Evolutionary conservation across 2,329 filamentous ascomycete species (phyloP), one percentile per base, ranked within the genome.

Genomic region (Cytospora leucostoma): DNA sequence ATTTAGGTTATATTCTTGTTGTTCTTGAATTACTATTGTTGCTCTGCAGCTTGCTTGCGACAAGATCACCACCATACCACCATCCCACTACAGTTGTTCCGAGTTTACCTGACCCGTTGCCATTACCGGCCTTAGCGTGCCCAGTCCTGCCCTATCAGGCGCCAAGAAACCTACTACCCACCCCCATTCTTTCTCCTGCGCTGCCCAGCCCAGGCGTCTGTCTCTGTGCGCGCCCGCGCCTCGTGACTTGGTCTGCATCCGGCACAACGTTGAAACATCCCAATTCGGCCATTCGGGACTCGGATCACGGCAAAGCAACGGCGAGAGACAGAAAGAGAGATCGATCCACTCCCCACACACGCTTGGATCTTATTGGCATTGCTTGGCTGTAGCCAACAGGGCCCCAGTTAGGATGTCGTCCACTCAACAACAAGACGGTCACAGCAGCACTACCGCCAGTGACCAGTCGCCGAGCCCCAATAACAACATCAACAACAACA

Each of bases 401-500:
- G 15, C 32, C 32, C 32, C 56, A 47, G 35, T 37, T 38, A 50
- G 35, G n/a, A 67, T 66, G 66, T 62, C 66, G 2, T 59, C 65
- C 51, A 55, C 59, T 8, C 64, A 66, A 35, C 50, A 44, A 7
- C 38, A 44, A n/a, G 6, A 47, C 7, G 59, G 27, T 27, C 27
- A 27, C 27, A 27, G 27, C 27, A 27, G 59, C 19, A 51, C 67
- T 70, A 63, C 64, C 21, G 49, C 67, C 19, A 59, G 67, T 47
- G 65, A 64, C 38, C 68, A 72, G 50, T 75, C 77, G 34, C 74
- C 75, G 57, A 74, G 71, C 56, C 70, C 72, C 33, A 80, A 76
- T 72, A 76, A 76, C 50, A 80, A 76, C 72, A 76, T 27, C 4
- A 27, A 27, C 27, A 27, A 27, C 27, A 27, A 27, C 27, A 27